Evolutionary conservation across 1,284 basidiomycete genomes (phyloP), one percentile per base, ranked within the genome.

Genomic region (Inonotus hispidus): DNA sequence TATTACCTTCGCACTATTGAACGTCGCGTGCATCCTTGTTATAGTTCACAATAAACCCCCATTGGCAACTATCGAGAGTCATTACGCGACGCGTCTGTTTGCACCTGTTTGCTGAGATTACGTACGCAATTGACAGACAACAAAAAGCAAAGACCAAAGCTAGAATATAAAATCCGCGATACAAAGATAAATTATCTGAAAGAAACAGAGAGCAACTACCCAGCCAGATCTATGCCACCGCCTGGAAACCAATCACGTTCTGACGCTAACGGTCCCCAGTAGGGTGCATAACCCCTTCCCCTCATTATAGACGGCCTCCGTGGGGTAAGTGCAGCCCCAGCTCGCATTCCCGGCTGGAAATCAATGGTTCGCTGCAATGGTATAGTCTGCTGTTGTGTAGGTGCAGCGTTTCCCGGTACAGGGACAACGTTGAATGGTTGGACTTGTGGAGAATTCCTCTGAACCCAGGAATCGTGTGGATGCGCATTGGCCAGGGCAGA

Each of bases 231-330:
- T 2, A 64, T 25, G 7, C 59, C 59, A 52, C 47, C 54, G 5
- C n/a, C 41, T 49, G 53, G 49, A 29, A 49, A 6, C 59, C 49
- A 58, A 7, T 23, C 43, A 8, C 59, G 59, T 3, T 64, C 59
- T 27, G 52, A 38, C 27, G 50, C 27, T 27, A 55, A 45, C 10
- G 53, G 53, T 19, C 47, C 50, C 61, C 61, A 63, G 39, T 55
- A 55, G 6, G 61, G 56, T n/a, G 63, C 66, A 6, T 63, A 66
- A 4, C 71, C 71, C 38, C 70, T 63, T 39, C 71, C 71, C n/a
- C 71, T 67, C 55, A 72, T 70, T 69, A 72, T 72, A 57, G 69
- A 67, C 5, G 57, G 65, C 60, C 72, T 63, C 58, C 72, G 53
- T 27, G 61, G 8, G 47, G 65, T 62, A 71, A 63, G 59, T 71